These are phyloP conservation scores for Claviceps digitariae DNA, from an alignment of 2,329 filamentous ascomycete genomes.

Conservation along the genomic window DNA sequence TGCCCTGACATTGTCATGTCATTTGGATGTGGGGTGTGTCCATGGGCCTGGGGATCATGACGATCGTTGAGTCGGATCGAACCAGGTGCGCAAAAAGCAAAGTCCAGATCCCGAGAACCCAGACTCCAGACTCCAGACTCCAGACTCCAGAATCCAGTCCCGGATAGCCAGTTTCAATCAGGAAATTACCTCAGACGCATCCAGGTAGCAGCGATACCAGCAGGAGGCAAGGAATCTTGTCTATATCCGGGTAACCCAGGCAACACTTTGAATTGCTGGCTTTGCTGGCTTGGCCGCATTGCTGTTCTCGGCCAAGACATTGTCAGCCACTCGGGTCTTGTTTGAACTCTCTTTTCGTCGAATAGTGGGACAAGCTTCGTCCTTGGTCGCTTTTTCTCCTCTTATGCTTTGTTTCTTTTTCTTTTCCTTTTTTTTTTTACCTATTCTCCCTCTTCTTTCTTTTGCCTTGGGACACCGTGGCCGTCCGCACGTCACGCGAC, in stretches of 20 bases:
- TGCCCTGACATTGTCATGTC: neutral
- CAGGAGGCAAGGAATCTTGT: neutral
- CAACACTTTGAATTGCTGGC: conserved; percentile 1
- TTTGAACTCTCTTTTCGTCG: neutral
- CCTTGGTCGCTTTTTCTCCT: neutral
- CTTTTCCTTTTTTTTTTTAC: too few relatives aligned
- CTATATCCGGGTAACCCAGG: neutral
- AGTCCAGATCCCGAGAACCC: neutral
- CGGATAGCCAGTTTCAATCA: too few relatives aligned
- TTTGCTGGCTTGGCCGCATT: neutral
- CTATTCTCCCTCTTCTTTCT: too few relatives aligned
- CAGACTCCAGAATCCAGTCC: too few relatives aligned
- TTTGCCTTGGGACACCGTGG: too few relatives aligned
- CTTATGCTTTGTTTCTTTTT: neutral
- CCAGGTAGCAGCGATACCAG: too few relatives aligned
- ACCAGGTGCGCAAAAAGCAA: too few relatives aligned
- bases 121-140: too few relatives aligned
- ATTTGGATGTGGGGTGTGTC: neutral
- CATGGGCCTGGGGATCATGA: neutral
- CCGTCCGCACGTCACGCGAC: neutral
- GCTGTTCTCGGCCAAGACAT: conserved; percentile 4
- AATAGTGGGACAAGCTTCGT: neutral
- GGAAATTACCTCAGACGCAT: too few relatives aligned
- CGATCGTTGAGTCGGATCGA: neutral
- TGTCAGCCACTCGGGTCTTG: too few relatives aligned